phyloP scores from a whole-genome alignment of 164 flowering plant genomes.

The Kalanchoe fedtschenkoi region DNA sequence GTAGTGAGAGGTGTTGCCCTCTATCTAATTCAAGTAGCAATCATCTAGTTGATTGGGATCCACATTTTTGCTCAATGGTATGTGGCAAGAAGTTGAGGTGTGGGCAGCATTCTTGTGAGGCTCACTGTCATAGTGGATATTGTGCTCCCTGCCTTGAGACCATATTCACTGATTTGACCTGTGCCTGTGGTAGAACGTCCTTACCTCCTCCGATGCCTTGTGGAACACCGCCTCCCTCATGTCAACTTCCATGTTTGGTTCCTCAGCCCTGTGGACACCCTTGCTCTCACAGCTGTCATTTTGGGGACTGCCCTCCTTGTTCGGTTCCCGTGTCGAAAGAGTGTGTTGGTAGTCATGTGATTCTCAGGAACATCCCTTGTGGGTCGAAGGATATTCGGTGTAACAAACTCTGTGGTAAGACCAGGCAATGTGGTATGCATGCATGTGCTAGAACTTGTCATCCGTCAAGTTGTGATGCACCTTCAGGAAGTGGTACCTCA shows the following conservation, averaged over 20 bases:
- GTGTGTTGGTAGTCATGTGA: conserved; percentile 88
- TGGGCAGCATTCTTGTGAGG: conserved; percentile 82
- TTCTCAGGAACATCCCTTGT: conserved; percentile 90
- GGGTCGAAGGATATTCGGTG: conserved; percentile 88
- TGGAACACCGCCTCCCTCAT: conserved; percentile 84
- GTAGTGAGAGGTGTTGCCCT: conserved; percentile 91
- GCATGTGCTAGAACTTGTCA: conserved; percentile 89
- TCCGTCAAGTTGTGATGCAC: conserved; percentile 60
- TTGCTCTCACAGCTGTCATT: conserved; percentile 81
- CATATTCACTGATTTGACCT: conserved; percentile 74
- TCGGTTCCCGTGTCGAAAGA: conserved; percentile 82
- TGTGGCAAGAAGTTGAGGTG: conserved; percentile 95
- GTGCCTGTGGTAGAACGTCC: conserved; percentile 90
- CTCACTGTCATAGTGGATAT: conserved; percentile 87
- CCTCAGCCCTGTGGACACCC: conserved; percentile 91
- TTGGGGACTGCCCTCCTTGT: conserved; percentile 97
- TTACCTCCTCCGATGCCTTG: conserved; percentile 93
- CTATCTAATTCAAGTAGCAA: conserved; percentile 32
- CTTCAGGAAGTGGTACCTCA: conserved; percentile 21
- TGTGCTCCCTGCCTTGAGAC: conserved; percentile 94
- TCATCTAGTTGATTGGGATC: conserved; percentile 51
- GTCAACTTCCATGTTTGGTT: conserved; percentile 69
- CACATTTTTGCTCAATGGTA: conserved; percentile 72
- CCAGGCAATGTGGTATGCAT: conserved; percentile 89
- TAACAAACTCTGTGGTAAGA: conserved; percentile 80